Evolutionary conservation across 2,329 filamentous ascomycete species (phyloP).

Genomic region (Fusarium stilboides): DNA sequence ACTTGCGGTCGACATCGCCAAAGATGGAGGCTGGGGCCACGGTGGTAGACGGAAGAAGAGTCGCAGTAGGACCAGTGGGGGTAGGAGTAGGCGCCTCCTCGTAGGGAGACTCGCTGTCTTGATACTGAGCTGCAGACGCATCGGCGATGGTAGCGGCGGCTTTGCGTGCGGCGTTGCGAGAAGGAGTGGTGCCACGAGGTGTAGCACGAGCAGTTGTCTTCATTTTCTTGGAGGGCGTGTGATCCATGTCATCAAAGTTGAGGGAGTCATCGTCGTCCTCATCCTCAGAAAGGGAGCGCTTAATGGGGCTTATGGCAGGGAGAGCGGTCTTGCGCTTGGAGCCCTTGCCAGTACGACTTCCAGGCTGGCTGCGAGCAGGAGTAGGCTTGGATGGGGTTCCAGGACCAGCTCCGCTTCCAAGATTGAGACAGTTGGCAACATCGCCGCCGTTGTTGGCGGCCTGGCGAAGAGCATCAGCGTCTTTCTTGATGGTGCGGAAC

Average conservation of each 20-base stretch:
- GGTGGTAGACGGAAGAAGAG: constrained; percentile 6
- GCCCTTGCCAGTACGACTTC: constrained; percentile 47
- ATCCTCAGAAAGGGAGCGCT: constrained; percentile 48
- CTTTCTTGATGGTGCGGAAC: constrained; percentile 69
- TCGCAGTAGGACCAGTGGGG: neutral
- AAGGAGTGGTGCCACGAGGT: constrained; percentile 47
- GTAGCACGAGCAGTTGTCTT: constrained; percentile 45
- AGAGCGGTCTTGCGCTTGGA: constrained; percentile 48
- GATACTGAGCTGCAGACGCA: constrained; percentile 47
- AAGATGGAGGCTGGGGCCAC: constrained; percentile 40
- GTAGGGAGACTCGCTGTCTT: constrained; percentile 50
- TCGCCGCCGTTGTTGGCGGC: constrained; percentile 63
- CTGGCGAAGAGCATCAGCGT: constrained; percentile 64
- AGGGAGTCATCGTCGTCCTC: constrained; percentile 50
- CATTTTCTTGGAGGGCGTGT: constrained; percentile 57
- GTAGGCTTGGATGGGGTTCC: constrained; percentile 52
- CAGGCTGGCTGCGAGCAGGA: constrained; percentile 40
- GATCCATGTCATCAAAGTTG: constrained; percentile 53
- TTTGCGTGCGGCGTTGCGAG: constrained; percentile 53
- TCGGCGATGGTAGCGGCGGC: constrained; percentile 56
- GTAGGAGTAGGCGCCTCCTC: constrained; percentile 36
- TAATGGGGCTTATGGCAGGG: constrained; percentile 42
- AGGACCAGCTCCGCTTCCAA: constrained; percentile 45
- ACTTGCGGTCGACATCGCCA: constrained; percentile 43
- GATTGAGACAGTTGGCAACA: constrained; percentile 59